Conservation (phyloP, 164 flowering plant species). For the Vitis riparia region DNA sequence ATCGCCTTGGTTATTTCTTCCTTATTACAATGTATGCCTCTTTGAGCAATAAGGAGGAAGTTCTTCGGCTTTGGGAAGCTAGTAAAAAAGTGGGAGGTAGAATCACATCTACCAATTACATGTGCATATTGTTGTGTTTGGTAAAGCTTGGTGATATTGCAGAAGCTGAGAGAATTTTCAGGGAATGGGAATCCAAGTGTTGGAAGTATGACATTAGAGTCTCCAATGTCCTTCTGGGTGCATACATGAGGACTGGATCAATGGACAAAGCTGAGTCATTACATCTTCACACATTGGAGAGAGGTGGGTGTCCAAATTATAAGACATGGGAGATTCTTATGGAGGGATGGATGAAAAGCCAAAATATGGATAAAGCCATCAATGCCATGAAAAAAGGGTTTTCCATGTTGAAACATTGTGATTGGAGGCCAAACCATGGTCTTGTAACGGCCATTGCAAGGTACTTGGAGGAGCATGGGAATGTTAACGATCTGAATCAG, state of each 20-base stretch:
- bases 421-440: slow-evolving; percentile 43
- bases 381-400: slow-evolving; percentile 51
- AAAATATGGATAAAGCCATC: slow-evolving; percentile 50
- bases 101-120: slow-evolving; percentile 52
- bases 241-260: slow-evolving; percentile 46
- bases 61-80: slow-evolving; percentile 57
- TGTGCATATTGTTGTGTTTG: slow-evolving; percentile 44
- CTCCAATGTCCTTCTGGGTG: slow-evolving; percentile 63
- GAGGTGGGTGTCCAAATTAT: slow-evolving; percentile 59
- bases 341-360: slow-evolving; percentile 57
- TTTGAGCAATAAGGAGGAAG: slow-evolving; percentile 42
- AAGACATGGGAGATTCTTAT: slow-evolving; percentile 76
- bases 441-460: slow-evolving; percentile 36
- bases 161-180: slow-evolving; percentile 49
- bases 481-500: slow-evolving; percentile 32
- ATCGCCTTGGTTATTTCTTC: slow-evolving; percentile 49
- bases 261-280: slow-evolving; percentile 52
- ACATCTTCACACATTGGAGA: slow-evolving; percentile 44
- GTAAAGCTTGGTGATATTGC: slow-evolving; percentile 54
- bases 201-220: slow-evolving; percentile 56
- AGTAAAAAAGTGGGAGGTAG: slow-evolving; percentile 39
- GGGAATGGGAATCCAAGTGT: slow-evolving; percentile 51
- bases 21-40: slow-evolving; percentile 53
- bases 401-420: slow-evolving; percentile 35
- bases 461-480: slow-evolving; percentile 37